Evolutionary conservation across 495 filamentous ascomycete species (phyloP).

Genomic region (Podospora didyma): DNA sequence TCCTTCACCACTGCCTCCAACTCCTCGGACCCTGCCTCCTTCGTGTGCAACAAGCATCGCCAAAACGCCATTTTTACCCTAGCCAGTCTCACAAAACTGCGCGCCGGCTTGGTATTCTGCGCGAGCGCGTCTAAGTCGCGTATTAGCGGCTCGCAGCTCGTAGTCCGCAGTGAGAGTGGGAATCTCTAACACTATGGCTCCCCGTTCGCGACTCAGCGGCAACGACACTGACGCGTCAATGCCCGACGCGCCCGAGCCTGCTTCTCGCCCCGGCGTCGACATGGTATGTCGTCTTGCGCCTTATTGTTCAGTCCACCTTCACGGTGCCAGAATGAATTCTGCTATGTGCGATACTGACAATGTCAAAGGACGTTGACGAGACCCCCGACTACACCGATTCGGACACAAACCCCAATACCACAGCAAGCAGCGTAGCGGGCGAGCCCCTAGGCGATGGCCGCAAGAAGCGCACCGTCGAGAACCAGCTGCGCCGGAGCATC

Average conservation of each 20-base stretch:
- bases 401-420: conserved; percentile 89
- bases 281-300: conserved; percentile 40
- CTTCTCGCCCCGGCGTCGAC: conserved; percentile 31
- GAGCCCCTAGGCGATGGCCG: conserved; percentile 72
- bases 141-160: conserved; percentile 33
- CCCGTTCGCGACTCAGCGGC: conserved; percentile 45
- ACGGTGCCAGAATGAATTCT: not conserved
- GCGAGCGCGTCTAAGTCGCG: conserved; percentile 37
- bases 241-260: conserved; percentile 56
- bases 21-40: conserved; percentile 5
- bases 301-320: not conserved
- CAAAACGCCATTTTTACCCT: conserved; percentile 4
- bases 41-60: conserved; percentile 21
- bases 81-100: not conserved
- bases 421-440: conserved; percentile 80
- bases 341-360: conserved; percentile 14
- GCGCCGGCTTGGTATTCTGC: not conserved
- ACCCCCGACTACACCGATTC: conserved; percentile 83
- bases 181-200: conserved; percentile 50
- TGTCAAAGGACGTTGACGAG: conserved; percentile 64
- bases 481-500: conserved; percentile 80
- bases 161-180: conserved; percentile 1
- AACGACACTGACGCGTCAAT: conserved; percentile 53
- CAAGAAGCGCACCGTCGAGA: conserved; percentile 77
- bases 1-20: conserved; percentile 24